Base-by-base conservation (phyloP, 1,284 basidiomycete species). In the Ustilago vetiveriae region DNA sequence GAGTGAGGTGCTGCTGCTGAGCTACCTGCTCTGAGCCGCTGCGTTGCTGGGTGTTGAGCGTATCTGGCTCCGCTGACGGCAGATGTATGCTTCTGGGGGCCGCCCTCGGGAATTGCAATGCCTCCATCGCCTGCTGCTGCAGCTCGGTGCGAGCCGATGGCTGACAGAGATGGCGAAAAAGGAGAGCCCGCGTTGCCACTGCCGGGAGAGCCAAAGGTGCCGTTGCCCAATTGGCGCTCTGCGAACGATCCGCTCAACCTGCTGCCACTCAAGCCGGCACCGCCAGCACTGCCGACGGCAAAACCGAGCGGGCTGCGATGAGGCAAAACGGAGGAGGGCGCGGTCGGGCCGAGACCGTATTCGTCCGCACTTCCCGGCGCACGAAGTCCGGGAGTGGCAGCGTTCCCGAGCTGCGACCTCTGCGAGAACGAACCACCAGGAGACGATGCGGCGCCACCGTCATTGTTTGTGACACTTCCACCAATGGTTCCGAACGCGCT, bases 291-390 rank as follows among this genome's bases (percentile, higher is more conserved):
- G 21, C 55, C 51, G 13, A 68, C 47, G 1, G 58, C 54, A 17
- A 64, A 54, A 32, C 47, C 41, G 16, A 68, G 50, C 14, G 64
- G 72, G 38, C 57, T 59, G 10, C 65, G 49, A 45, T 75, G 69
- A 0, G 60, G 48, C 8, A 75, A 42, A 4, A 77, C 49, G 3
- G 72, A 74, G 10, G 75, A 77, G 35, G 75, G 75, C 4, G 72
- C 75, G 6, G 72, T 77, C 6, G 75, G 75, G 13, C 66, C 75
- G 1, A 77, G 57, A 4, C 57, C 75, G 26, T 74, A 68, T 16
- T 71, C 67, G 29, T 66, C 58, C 11, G 60, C 22, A 27, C 51
- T 54, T 27, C 58, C 38, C 5, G 57, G 62, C 6, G 50, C 46
- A 2, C 69, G 51, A 1, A 56, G 52, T 16, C 42, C 49, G 10